Evolutionary conservation across 1,139 yeast species (phyloP), one percentile per base, ranked within the genome.

Genomic region (Schwanniomyces etchellsii): DNA sequence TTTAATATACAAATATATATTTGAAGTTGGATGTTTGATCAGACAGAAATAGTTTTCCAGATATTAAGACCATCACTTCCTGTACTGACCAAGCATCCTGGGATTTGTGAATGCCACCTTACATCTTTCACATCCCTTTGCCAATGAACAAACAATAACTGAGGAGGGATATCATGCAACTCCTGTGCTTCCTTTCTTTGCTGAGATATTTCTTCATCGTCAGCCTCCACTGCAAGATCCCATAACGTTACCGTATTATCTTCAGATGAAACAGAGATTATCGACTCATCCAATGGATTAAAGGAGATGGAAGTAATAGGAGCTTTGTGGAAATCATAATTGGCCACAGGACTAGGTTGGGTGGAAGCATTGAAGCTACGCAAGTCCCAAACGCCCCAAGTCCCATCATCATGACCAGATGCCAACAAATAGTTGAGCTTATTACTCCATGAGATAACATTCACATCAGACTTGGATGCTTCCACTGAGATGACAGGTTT

Each of bases 311-410:
- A 81, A 2, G 98, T 93, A 47, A 91, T 74, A 17, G 98, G 83
- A 29, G 93, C 76, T 56, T 85, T 84, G 63, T 93, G 98, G 84
- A 91, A 93, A 47, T 83, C 86, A 52, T 91, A 91, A 45, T 82
- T 81, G 5, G 96, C 97, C 20, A 89, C 96, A 11, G 94, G 93
- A 12, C 77, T 61, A 7, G 88, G 84, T 16, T 60, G 50, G 15
- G 73, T 58, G 28, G 66, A 60, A 29, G 75, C 74, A 41, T 76
- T 74, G 62, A 93, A 88, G 45, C 76, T 82, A 54, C 98, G 81
- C 59, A 91, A 70, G 64, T 91, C 99, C 98, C 99, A 91, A 26
- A 91, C 93, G 32, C 95, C 88, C 96, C 97, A 91, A 20, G 80
- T 64, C 38, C 99, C 99, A 55, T 88, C 96, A 55, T 91, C 99